Percentiles rank a stretch among this genome's conserved stretches.
Conservation (phyloP, 495 filamentous ascomycete species). For the Acidomyces sp. region DNA sequence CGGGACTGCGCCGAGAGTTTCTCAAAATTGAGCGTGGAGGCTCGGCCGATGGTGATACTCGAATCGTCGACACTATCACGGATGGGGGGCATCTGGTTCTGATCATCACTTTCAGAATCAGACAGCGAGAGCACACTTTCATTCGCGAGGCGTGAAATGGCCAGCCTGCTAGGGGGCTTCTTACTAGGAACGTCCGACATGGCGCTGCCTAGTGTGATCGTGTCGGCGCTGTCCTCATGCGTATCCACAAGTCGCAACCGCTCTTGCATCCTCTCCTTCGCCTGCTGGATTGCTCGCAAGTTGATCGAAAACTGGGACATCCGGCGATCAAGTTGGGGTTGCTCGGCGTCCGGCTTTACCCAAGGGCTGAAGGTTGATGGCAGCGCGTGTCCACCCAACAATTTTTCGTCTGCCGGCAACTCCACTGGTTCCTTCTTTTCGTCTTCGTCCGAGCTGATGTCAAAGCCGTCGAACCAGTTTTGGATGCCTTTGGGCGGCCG, state of each 20-base stretch:
- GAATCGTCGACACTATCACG: not conserved
- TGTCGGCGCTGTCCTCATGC: conserved; percentile 4
- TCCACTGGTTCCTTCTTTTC: conserved; percentile 7
- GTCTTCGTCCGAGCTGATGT: conserved; percentile 28
- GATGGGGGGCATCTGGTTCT: not conserved
- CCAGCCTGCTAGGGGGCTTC: conserved; percentile 7
- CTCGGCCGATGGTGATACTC: not conserved
- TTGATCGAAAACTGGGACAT: conserved; percentile 6
- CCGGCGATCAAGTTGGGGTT: conserved; percentile 6
- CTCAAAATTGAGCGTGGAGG: not conserved
- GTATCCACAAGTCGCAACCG: conserved; percentile 1
- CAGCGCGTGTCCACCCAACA: not conserved
- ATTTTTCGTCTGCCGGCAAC: conserved; percentile 6
- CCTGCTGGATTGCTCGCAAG: conserved; percentile 8
- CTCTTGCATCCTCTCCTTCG: conserved; percentile 6
- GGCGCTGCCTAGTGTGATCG: conserved; percentile 2
- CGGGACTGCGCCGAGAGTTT: not conserved
- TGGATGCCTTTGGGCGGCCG: conserved; percentile 31
- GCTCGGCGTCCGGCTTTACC: conserved; percentile 8
- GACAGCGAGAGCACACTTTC: conserved; percentile 17
- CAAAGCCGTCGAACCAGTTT: conserved; percentile 33
- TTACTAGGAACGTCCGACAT: conserved; percentile 1
- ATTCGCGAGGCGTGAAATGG: conserved; percentile 1
- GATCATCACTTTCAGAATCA: conserved; percentile 11
- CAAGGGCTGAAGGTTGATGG: conserved; percentile 10